A percentile compares a stretch with the other conserved stretches of the same genome.
These are phyloP conservation scores for Alloteropsis semialata DNA, from an alignment of 176 grass and related monocot species.

Conservation along the genomic window DNA sequence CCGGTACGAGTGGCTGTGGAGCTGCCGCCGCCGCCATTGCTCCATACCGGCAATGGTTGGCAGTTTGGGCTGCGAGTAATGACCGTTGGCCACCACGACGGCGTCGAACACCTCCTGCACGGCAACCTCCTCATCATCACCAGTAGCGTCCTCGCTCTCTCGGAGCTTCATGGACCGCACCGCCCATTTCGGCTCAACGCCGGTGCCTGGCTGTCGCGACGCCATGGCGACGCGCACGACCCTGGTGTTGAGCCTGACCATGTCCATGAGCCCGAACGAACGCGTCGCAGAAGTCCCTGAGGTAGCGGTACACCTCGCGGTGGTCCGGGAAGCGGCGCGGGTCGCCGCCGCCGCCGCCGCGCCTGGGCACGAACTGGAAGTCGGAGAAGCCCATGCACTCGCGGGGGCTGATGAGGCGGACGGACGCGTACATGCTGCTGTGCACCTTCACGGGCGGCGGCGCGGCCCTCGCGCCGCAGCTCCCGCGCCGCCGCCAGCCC, in stretches of 20 bases:
- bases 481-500: slow-evolving; percentile 34
- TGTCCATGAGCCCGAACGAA: slow-evolving; percentile 1
- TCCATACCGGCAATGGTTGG: neutral
- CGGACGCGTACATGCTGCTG: slow-evolving; percentile 29
- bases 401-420: neutral
- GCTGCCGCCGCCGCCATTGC: neutral
- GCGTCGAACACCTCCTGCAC: slow-evolving; percentile 33
- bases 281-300: slow-evolving; percentile 12
- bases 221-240: slow-evolving; percentile 13
- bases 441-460: neutral
- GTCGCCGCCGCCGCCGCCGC: neutral
- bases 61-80: slow-evolving; percentile 24
- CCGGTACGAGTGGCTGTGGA: neutral
- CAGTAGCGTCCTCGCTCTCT: neutral
- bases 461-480: slow-evolving; percentile 25
- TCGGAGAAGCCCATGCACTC: slow-evolving; percentile 1
- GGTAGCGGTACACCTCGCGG: neutral
- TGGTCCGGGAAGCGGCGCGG: neutral
- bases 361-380: neutral
- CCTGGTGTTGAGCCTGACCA: slow-evolving; percentile 3
- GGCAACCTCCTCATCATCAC: neutral
- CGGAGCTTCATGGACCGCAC: neutral
- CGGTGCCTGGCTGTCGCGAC: neutral
- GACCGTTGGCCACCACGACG: slow-evolving; percentile 27
- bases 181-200: neutral